Base-by-base conservation (phyloP, 1,139 yeast genomes). In the Pneumocystis jirovecii region DNA sequence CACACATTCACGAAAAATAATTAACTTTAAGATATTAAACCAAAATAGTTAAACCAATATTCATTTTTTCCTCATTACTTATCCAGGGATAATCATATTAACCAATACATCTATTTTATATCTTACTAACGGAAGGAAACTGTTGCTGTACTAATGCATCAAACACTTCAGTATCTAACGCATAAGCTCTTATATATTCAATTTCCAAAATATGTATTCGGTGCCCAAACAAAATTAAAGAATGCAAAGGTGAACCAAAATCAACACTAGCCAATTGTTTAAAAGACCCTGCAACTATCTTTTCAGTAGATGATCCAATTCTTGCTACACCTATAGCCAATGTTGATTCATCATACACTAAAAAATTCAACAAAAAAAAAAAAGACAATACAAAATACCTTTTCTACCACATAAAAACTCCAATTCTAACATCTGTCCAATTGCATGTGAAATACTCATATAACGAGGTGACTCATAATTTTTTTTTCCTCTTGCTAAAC, bases 391-490 rank as follows among this genome's bases (percentile, higher is more conserved):
- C 91, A 42, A 39, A 29, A 29, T 59, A 69, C 83, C 77, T 72
- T 88, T 89, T 34, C 82, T 78, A 21, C 40, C 19, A 75, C 95
- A 83, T 62, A 76, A 74, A 71, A 87, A 93, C 76, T 91, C 97
- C 67, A 90, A 82, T 75, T 93, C 97, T 65, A 93, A 76, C 70
- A 93, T 79, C 76, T 93, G 97, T 68, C 81, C 80, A 56, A 96
- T 93, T 65, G 97, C 96, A 64, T 95, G 89, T 66, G 87, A 84
- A 70, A 93, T 89, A 69, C 85, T 83, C 98, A 93, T 93, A 76
- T 90, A 93, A 74, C 98, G 82, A 64, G 98, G 98, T 61, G 97
- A 97, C 74, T 93, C 98, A 74, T 89, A 93, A 63, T 91, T 89
- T 67, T 86, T 78, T 75, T 95, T 82, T 1, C 97, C 98, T 69